Evolutionary conservation across 2,329 filamentous ascomycete species (phyloP).

Genomic region (Talaromyces piceae): DNA sequence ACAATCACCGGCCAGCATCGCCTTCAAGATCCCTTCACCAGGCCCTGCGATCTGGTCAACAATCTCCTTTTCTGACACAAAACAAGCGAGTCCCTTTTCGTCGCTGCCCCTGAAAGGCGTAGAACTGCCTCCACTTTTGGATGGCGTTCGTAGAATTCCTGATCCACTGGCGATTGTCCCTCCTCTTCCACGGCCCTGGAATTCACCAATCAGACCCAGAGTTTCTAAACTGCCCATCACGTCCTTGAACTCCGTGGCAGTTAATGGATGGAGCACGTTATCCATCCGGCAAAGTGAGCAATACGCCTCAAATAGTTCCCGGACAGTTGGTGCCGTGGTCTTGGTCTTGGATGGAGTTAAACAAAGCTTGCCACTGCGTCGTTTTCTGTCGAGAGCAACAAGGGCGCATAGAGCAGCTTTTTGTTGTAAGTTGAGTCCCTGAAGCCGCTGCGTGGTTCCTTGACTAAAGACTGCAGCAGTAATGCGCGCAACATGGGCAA

Average conservation of each 20-base stretch:
- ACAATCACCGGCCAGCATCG: slow-evolving; percentile 32
- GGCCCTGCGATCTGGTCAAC: slow-evolving; percentile 57
- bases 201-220: slow-evolving; percentile 65
- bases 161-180: slow-evolving; percentile 44
- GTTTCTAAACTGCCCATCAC: slow-evolving; percentile 86
- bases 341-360: slow-evolving; percentile 54
- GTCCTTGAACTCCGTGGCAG: slow-evolving; percentile 87
- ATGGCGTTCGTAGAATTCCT: slow-evolving; percentile 57
- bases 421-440: slow-evolving; percentile 87
- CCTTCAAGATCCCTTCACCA: slow-evolving; percentile 41
- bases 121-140: slow-evolving; percentile 55
- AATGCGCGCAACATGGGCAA: slow-evolving; percentile 85
- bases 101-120: slow-evolving; percentile 52
- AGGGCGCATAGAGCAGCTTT: slow-evolving; percentile 89
- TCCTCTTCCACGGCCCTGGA: slow-evolving; percentile 64
- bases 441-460: slow-evolving; percentile 74
- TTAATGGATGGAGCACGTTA: slow-evolving; percentile 81
- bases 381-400: slow-evolving; percentile 71
- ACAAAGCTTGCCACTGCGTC: slow-evolving; percentile 40
- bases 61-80: slow-evolving; percentile 72
- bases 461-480: slow-evolving; percentile 87
- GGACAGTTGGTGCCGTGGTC: slow-evolving; percentile 65
- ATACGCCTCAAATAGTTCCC: slow-evolving; percentile 78
- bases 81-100: slow-evolving; percentile 71
- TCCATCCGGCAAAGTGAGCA: slow-evolving; percentile 74